A percentile compares a stretch with the other conserved stretches of the same genome.
Conservation (phyloP, 1,139 yeast species). For the Blastobotrys aristatus region DNA sequence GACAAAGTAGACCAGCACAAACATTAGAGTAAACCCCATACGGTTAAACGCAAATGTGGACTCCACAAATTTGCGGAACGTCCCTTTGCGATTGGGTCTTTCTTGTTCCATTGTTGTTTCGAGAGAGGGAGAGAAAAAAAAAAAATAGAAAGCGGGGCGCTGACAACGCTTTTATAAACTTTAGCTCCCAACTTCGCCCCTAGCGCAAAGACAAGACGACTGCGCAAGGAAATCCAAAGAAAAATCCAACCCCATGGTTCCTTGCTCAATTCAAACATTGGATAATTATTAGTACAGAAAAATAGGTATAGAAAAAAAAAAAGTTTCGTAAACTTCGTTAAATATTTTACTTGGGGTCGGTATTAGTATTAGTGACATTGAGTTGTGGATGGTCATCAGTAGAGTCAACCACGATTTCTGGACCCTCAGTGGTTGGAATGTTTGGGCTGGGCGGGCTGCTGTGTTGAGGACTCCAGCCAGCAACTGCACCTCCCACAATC, state of each 20-base stretch:
- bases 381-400: constrained; percentile 1
- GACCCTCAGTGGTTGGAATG: background rate
- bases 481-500: constrained; percentile 51
- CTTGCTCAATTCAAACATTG: too few relatives aligned
- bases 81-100: background rate
- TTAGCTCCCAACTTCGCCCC: too few relatives aligned
- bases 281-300: background rate
- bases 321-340: background rate
- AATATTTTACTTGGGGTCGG: background rate
- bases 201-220: too few relatives aligned
- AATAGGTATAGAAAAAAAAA: background rate
- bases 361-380: constrained; percentile 4
- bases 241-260: too few relatives aligned
- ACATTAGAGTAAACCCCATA: constrained; percentile 26
- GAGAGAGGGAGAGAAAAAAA: background rate
- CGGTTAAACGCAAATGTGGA: constrained; percentile 28
- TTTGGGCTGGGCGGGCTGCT: constrained; percentile 2
- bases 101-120: background rate
- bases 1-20: constrained; percentile 20
- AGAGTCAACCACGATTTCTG: background rate
- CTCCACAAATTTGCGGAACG: constrained; percentile 14
- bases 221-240: too few relatives aligned
- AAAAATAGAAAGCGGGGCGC: background rate
- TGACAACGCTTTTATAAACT: too few relatives aligned
- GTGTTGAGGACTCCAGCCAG: constrained; percentile 32